A percentile compares a stretch with the other conserved stretches of the same genome.
Conservation (phyloP, 2,329 filamentous ascomycete genomes). For the Teratosphaeria pseudoeucalypti region DNA sequence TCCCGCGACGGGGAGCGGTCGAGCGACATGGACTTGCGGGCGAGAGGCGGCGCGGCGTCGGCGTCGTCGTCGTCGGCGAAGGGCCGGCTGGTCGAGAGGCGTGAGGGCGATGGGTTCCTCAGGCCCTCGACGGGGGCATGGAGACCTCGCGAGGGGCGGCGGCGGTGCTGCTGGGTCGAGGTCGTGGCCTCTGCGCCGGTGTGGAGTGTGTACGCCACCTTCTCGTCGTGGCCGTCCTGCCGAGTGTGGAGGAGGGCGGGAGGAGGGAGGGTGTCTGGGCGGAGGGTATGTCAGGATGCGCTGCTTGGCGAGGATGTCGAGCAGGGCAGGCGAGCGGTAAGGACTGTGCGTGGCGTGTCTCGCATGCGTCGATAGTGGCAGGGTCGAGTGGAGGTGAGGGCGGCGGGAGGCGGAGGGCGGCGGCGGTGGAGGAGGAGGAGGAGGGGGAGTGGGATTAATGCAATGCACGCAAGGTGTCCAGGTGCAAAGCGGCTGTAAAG, state of each 20-base stretch:
- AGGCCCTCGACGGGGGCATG: slow-evolving; percentile 8
- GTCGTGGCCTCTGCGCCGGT: slow-evolving; percentile 4
- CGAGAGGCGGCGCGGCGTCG: neutral
- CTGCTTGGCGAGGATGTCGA: neutral
- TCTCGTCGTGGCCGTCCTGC: neutral
- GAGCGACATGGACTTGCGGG: slow-evolving; percentile 54
- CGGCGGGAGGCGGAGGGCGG: neutral
- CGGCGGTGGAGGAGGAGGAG: neutral
- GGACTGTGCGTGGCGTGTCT: neutral
- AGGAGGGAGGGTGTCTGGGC: neutral
- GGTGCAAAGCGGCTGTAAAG: neutral
- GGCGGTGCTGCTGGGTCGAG: slow-evolving; percentile 7
- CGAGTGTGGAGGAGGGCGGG: neutral
- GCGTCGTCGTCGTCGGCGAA: slow-evolving; percentile 15
- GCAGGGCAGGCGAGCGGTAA: neutral
- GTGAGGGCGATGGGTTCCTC: neutral
- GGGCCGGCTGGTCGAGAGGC: slow-evolving; percentile 7
- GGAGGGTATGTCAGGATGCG: neutral
- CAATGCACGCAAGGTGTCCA: neutral
- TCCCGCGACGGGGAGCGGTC: slow-evolving; percentile 81
- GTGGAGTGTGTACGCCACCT: slow-evolving; percentile 6
- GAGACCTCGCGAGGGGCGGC: slow-evolving; percentile 9
- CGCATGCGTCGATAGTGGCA: neutral
- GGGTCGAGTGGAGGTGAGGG: too few species aligned
- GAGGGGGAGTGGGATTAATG: neutral